phyloP scores from a whole-genome alignment of 768 basidiomycete species.

The Leucosporidium creatinivorum region DNA sequence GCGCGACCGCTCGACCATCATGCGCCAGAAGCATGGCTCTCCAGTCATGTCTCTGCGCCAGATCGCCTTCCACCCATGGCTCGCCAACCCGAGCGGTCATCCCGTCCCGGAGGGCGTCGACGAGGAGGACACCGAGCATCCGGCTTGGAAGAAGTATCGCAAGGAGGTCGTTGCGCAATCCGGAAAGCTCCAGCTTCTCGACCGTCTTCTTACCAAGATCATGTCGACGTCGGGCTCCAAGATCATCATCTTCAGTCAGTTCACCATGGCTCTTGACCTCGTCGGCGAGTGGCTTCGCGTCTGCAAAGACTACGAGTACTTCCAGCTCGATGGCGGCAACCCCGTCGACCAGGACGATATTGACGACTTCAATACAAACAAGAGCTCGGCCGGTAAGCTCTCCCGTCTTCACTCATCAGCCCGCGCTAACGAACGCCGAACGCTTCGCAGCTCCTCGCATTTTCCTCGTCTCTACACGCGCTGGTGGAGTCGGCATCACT shows the following conservation, averaged over 20 bases:
- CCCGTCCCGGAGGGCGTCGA: too few species aligned
- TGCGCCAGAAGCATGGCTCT: conserved; percentile 59
- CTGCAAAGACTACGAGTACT: too few species aligned
- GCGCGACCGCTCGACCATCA: neutral
- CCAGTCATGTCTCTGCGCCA: conserved; percentile 94
- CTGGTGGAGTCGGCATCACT: conserved; percentile 74
- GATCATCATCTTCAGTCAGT: conserved; percentile 58
- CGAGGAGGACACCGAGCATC: too few species aligned
- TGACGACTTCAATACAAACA: too few species aligned
- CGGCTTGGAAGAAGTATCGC: too few species aligned
- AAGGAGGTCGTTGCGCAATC: conserved; percentile 60
- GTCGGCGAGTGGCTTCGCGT: too few species aligned
- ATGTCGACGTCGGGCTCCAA: conserved; percentile 63
- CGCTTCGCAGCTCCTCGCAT: conserved; percentile 44
- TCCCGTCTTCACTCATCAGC: too few species aligned
- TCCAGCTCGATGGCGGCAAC: too few species aligned
- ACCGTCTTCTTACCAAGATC: conserved; percentile 73
- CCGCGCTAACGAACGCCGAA: too few species aligned
- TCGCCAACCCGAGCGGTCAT: conserved; percentile 29
- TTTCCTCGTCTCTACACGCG: conserved; percentile 72
- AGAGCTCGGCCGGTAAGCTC: too few species aligned
- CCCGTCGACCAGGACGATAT: too few species aligned
- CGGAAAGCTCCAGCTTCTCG: conserved; percentile 96
- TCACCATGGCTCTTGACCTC: conserved; percentile 53
- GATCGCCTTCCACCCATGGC: conserved; percentile 52